Percentiles rank a stretch among this genome's conserved stretches.
Conservation (phyloP, 768 basidiomycete species). For the Dendrothele bispora region DNA sequence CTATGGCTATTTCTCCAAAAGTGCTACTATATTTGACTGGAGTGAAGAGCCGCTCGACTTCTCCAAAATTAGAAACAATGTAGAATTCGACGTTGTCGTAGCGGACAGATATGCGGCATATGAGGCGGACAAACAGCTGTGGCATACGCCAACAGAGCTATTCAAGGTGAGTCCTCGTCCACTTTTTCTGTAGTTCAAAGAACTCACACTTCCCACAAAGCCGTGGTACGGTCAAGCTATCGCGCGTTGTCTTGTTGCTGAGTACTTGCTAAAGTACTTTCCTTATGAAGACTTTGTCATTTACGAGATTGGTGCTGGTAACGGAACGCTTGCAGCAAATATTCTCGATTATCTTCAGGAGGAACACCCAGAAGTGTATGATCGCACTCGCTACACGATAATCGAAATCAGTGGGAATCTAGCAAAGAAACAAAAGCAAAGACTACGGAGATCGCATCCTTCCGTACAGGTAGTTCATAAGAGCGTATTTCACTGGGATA, state of each 20-base stretch:
- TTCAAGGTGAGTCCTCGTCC: slow-evolving; percentile 75
- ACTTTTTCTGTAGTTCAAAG: background rate
- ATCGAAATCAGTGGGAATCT: slow-evolving; percentile 90
- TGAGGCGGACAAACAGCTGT: slow-evolving; percentile 76
- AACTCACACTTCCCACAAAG: slow-evolving; percentile 43
- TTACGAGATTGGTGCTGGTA: slow-evolving; percentile 98
- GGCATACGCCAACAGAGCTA: slow-evolving; percentile 98
- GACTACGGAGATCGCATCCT: slow-evolving; percentile 61
- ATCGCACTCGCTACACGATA: slow-evolving; percentile 88
- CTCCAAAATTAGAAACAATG: slow-evolving; percentile 56
- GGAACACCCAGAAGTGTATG: slow-evolving; percentile 88
- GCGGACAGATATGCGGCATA: slow-evolving; percentile 73
- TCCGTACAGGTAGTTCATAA: slow-evolving; percentile 70
- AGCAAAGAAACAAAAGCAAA: slow-evolving; percentile 67
- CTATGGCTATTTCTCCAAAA: slow-evolving; percentile 96
- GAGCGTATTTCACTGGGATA: slow-evolving; percentile 86
- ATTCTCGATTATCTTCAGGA: slow-evolving; percentile 79
- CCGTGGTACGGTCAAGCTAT: slow-evolving; percentile 94
- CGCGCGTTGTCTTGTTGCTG: slow-evolving; percentile 83
- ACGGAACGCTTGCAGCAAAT: slow-evolving; percentile 90
- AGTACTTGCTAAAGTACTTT: slow-evolving; percentile 93
- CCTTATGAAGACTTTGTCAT: slow-evolving; percentile 95
- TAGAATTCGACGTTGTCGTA: slow-evolving; percentile 82
- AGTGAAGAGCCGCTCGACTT: slow-evolving; percentile 69
- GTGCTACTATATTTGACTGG: slow-evolving; percentile 85